These are phyloP conservation scores for Trichophyton rubrum DNA, from an alignment of 2,329 filamentous ascomycete species.

Conservation along the genomic window DNA sequence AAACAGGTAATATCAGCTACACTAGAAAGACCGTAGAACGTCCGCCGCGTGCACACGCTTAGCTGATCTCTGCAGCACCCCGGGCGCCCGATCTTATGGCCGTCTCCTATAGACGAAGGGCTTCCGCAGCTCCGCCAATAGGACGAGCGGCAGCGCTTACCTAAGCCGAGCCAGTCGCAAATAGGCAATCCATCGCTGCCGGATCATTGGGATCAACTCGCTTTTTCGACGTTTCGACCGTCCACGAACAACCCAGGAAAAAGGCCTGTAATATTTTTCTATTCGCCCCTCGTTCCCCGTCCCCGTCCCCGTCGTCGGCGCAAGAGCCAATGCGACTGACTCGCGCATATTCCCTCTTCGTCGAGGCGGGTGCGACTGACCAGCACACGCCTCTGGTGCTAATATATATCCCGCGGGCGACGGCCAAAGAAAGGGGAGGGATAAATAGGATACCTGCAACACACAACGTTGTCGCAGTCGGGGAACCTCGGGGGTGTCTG, in stretches of 20 bases:
- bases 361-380: not conserved
- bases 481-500: not conserved
- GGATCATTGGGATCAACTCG: not conserved
- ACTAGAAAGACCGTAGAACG: not conserved
- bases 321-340: not conserved
- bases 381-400: not conserved
- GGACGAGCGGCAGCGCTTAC: not conserved
- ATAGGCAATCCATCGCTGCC: not conserved
- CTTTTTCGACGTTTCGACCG: not conserved
- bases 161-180: not conserved
- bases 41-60: no score
- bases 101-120: not conserved
- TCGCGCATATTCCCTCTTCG: slow-evolving; percentile 1
- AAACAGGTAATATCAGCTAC: no score
- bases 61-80: no score
- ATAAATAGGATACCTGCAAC: no score
- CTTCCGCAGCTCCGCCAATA: no score
- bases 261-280: not conserved
- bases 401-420: not conserved
- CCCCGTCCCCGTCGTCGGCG: not conserved
- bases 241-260: not conserved
- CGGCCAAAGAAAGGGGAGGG: no score
- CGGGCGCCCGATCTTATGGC: not conserved
- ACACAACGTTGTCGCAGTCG: not conserved
- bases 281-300: slow-evolving; percentile 1